phyloP scores from a whole-genome alignment of 768 basidiomycete genomes.

The Roridomyces roridus region DNA sequence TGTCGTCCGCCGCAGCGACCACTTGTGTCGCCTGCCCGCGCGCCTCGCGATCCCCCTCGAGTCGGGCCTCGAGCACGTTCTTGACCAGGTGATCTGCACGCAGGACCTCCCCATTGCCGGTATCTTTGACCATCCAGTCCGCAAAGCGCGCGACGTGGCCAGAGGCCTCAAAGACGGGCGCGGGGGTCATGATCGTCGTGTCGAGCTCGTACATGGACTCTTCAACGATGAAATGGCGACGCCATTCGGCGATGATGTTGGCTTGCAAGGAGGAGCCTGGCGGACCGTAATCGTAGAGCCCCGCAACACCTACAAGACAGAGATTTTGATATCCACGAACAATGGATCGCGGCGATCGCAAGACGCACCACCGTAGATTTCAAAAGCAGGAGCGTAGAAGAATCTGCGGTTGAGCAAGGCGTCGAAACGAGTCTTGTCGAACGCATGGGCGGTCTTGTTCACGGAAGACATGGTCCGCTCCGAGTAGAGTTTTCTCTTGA shows the following conservation, averaged over 20 bases:
- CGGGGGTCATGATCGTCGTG: conserved; percentile 96
- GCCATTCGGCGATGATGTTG: conserved; percentile 96
- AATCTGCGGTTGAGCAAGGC: conserved; percentile 88
- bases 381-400: conserved; percentile 98
- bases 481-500: conserved; percentile 7
- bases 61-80: conserved; percentile 85
- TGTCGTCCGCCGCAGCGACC: conserved; percentile 55
- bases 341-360: conserved; percentile 11
- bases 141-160: conserved; percentile 98
- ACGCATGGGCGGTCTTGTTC: conserved; percentile 85
- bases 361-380: conserved; percentile 93
- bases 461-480: conserved; percentile 39
- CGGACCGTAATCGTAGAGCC: conserved; percentile 97
- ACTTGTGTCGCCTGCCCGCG: conserved; percentile 72
- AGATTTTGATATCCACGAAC: not conserved
- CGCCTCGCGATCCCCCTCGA: conserved; percentile 92
- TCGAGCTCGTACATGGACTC: conserved; percentile 99
- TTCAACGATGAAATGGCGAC: conserved; percentile 97
- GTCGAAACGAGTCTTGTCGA: conserved; percentile 88
- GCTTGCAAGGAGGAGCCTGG: conserved; percentile 95
- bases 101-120: conserved; percentile 93
- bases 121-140: conserved; percentile 99
- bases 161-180: conserved; percentile 93
- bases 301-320: conserved; percentile 78
- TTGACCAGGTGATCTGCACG: conserved; percentile 97